Conservation (phyloP, 2,329 filamentous ascomycete species). For the Ophiostoma populinum region DNA sequence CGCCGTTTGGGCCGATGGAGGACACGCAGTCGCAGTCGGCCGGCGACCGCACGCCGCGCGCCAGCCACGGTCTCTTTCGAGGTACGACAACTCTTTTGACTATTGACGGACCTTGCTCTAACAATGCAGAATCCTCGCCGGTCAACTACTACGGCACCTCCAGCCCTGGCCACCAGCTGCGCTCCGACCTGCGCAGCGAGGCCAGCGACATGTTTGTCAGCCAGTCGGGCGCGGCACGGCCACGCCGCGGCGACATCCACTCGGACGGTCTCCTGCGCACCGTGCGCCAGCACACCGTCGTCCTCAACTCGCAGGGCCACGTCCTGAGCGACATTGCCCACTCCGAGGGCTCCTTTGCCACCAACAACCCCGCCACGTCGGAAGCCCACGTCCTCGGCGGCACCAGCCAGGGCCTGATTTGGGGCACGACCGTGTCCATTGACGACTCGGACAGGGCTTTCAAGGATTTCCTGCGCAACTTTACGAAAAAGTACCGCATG, state of each 20-base stretch:
- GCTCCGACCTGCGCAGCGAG: constrained; percentile 62
- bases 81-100: no score
- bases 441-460: constrained; percentile 74
- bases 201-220: constrained; percentile 77
- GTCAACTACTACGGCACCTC: constrained; percentile 84
- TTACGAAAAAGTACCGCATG: constrained; percentile 84
- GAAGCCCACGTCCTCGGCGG: constrained; percentile 82
- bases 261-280: constrained; percentile 52
- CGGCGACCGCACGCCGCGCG: constrained; percentile 54
- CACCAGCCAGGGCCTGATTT: constrained; percentile 67
- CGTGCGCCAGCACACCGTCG: constrained; percentile 34
- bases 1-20: constrained; percentile 42
- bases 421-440: constrained; percentile 94
- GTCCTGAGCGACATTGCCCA: constrained; percentile 34
- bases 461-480: constrained; percentile 85
- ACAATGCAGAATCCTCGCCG: constrained; percentile 92
- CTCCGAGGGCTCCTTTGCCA: constrained; percentile 44
- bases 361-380: constrained; percentile 65
- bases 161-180: constrained; percentile 49
- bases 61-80: constrained; percentile 41
- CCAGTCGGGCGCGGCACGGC: constrained; percentile 40
- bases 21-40: constrained; percentile 29
- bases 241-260: constrained; percentile 63
- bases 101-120: neutral
- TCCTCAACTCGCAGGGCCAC: constrained; percentile 38